Conservation (phyloP, 768 basidiomycete genomes). For the Suillus subaureus region DNA sequence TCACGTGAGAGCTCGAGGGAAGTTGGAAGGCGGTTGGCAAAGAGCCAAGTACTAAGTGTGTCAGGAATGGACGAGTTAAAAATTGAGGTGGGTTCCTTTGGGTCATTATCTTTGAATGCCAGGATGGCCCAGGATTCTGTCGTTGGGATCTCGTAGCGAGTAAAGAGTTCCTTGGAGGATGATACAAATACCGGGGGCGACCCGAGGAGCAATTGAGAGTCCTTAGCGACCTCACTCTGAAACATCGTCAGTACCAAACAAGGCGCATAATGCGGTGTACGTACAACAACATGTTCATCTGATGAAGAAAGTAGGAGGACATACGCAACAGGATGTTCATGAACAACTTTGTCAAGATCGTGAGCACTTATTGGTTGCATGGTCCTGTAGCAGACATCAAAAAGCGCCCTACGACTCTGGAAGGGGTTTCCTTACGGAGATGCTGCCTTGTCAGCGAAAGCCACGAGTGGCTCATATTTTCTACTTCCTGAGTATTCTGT, state of each 20-base stretch:
- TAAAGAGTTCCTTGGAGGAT: conserved; percentile 34
- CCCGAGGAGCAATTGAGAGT: conserved; percentile 52
- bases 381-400: conserved; percentile 30
- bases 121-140: conserved; percentile 63
- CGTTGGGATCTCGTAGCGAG: conserved; percentile 37
- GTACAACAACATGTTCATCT: conserved; percentile 36
- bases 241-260: conserved; percentile 2
- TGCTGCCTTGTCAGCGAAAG: conserved; percentile 76
- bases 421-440: conserved; percentile 54
- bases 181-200: conserved; percentile 51
- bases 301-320: conserved; percentile 51
- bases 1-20: conserved; percentile 73
- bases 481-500: conserved; percentile 79
- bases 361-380: conserved; percentile 41
- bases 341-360: conserved; percentile 45
- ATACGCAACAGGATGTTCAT: conserved; percentile 57
- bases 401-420: conserved; percentile 3
- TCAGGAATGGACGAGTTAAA: conserved; percentile 28
- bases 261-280: conserved; percentile 10
- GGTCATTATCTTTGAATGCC: conserved; percentile 63
- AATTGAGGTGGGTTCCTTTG: conserved; percentile 45
- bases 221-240: conserved; percentile 57
- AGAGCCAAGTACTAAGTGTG: conserved; percentile 55
- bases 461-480: conserved; percentile 67
- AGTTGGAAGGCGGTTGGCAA: conserved; percentile 71